Base-by-base conservation (phyloP, 148 eudicot genomes). In the Chenopodium berlandieri region DNA sequence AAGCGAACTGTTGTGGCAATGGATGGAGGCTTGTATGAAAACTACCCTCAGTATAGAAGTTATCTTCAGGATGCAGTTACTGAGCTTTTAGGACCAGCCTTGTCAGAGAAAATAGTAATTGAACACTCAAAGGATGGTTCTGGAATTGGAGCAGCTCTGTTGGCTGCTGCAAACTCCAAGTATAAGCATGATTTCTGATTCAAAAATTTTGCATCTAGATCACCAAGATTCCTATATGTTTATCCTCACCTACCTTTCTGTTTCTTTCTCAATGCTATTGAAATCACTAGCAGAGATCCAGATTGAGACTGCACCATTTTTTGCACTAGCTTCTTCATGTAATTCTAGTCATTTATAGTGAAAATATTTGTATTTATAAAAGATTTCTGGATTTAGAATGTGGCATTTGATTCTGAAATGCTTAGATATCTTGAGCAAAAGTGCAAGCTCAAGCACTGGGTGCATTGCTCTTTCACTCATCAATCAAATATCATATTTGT, bases 81-180 rank as follows among this genome's bases (percentile, higher is more conserved):
- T 1, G 95, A 94, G 75, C 86, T 91, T 72, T 76, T 94, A 23
- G 97, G 97, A 37, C 62, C 77, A 0, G 89, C 86, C 56, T 27
- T 82, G n/a, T 83, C 96, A 0, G 82, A 85, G 70, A 89, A 89
- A 31, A 47, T 94, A 65, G 77, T 92, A 34, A 90, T 94, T 4
- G 89, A 94, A 81, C 95, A 90, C 60, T 82, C 92, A 0, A 92
- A 94, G 82, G 98, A 92, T 66, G 92, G 93, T 34, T 94, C 96
- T 37, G 98, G 95, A 32, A 92, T 92, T n/a, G 97, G 97, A 34
- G 95, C 97, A 32, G 95, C 95, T 77, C 92, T 94, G 46, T 78
- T 94, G 73, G 98, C 98, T 75, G 95, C 98, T 34, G 69, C 93
- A 73, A 92, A 92, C 60, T 92, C 95, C 1, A 89, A 81, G 83